Conservation (phyloP, 1,284 basidiomycete genomes). For the Boletus sp. region DNA sequence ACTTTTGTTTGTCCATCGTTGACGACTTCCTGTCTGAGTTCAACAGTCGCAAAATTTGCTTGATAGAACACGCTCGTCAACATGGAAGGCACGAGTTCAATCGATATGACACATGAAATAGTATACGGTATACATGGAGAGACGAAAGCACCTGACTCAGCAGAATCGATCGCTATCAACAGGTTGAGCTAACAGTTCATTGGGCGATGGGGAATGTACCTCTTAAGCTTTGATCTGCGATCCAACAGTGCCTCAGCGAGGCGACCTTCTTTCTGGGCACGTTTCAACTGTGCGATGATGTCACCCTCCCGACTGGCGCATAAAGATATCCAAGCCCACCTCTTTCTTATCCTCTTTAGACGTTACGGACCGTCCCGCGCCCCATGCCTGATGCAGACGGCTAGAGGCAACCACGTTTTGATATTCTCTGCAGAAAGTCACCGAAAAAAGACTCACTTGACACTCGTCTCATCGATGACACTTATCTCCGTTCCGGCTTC, state of each 20-base stretch:
- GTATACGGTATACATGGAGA: constrained; percentile 9
- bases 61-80: constrained; percentile 3
- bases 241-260: constrained; percentile 87
- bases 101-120: constrained; percentile 15
- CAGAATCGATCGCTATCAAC: constrained; percentile 59
- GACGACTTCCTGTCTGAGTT: constrained; percentile 10
- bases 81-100: constrained; percentile 9
- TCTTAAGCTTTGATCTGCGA: constrained; percentile 86
- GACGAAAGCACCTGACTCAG: constrained; percentile 31
- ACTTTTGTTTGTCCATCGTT: constrained; percentile 8
- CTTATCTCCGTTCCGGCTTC: constrained; percentile 53
- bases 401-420: constrained; percentile 38
- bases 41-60: not conserved
- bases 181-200: constrained; percentile 7
- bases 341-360: constrained; percentile 70
- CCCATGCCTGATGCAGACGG: constrained; percentile 82
- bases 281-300: constrained; percentile 58
- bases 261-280: constrained; percentile 82
- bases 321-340: constrained; percentile 37
- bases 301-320: constrained; percentile 8
- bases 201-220: constrained; percentile 45
- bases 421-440: constrained; percentile 5
- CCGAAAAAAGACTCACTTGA: constrained; percentile 54
- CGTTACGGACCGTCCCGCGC: constrained; percentile 71
- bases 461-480: constrained; percentile 62